Conservation (phyloP, 1,284 basidiomycete genomes). For the Hemileia vastatrix region DNA sequence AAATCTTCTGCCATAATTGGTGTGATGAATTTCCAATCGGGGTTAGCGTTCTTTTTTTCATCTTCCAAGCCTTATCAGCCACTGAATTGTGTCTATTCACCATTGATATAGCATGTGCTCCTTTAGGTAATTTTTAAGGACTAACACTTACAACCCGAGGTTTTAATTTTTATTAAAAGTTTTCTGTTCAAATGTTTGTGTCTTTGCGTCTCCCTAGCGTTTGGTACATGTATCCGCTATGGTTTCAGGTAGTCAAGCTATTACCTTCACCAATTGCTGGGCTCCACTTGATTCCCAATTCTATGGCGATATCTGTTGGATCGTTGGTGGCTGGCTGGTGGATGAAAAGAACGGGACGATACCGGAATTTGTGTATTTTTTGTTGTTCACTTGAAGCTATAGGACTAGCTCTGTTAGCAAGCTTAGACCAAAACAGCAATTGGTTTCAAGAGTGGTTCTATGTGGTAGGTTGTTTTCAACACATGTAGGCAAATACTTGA, state of each 20-base stretch:
- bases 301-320: conserved; percentile 35
- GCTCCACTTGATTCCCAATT: conserved; percentile 40
- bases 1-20: conserved; percentile 3
- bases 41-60: too few species aligned
- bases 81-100: too few species aligned
- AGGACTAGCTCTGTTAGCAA: conserved; percentile 7
- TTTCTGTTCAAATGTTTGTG: too few species aligned
- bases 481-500: too few species aligned
- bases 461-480: too few species aligned
- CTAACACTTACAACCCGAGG: background rate
- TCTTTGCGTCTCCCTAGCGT: background rate
- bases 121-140: conserved; percentile 1
- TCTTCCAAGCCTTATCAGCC: too few species aligned
- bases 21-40: conserved; percentile 12
- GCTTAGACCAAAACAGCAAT: too few species aligned
- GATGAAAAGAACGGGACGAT: conserved; percentile 35
- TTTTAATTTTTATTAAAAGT: too few species aligned
- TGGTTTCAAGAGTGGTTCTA: too few species aligned
- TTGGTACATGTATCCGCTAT: conserved; percentile 37
- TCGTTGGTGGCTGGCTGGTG: conserved; percentile 37
- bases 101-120: conserved; percentile 1
- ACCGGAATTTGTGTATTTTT: background rate
- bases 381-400: background rate
- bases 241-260: conserved; percentile 40
- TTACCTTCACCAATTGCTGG: conserved; percentile 35